These are phyloP conservation scores for Hypholoma fasciculare DNA, from an alignment of 768 basidiomycete species.

Conservation along the genomic window DNA sequence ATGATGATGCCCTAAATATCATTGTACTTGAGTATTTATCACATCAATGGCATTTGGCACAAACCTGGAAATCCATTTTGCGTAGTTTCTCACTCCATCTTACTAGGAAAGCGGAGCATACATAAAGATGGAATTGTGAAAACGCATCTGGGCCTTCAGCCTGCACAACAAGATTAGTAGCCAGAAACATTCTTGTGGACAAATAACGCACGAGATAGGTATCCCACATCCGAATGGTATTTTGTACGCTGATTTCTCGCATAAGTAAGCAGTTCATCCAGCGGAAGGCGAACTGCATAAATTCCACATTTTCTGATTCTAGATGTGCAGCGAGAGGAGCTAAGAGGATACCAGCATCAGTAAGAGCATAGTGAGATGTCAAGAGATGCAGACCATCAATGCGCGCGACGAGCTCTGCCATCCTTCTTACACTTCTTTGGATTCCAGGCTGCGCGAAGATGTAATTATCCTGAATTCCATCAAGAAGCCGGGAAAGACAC, in stretches of 20 bases:
- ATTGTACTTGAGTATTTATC: background rate
- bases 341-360: slow-evolving; percentile 26
- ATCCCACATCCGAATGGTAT: slow-evolving; percentile 99
- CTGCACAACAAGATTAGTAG: slow-evolving; percentile 38
- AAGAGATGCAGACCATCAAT: slow-evolving; percentile 66
- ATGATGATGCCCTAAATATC: slow-evolving; percentile 89
- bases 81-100: slow-evolving; percentile 92
- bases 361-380: background rate
- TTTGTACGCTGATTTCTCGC: slow-evolving; percentile 95
- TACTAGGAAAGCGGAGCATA: slow-evolving; percentile 96
- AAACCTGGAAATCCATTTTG: slow-evolving; percentile 97
- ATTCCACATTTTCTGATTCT: slow-evolving; percentile 90
- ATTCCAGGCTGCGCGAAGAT: slow-evolving; percentile 97
- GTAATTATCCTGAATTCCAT: slow-evolving; percentile 99
- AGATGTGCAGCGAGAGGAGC: slow-evolving; percentile 88
- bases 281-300: slow-evolving; percentile 99
- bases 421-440: slow-evolving; percentile 87
- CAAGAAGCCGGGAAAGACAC: slow-evolving; percentile 93
- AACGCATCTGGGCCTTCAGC: slow-evolving; percentile 98
- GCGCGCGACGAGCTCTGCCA: slow-evolving; percentile 90
- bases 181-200: background rate
- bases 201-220: slow-evolving; percentile 82
- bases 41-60: slow-evolving; percentile 12
- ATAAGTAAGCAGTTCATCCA: slow-evolving; percentile 99
- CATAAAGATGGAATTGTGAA: slow-evolving; percentile 97